Conservation (phyloP, 1,284 basidiomycete genomes). For the Ustanciosporium gigantosporum region DNA sequence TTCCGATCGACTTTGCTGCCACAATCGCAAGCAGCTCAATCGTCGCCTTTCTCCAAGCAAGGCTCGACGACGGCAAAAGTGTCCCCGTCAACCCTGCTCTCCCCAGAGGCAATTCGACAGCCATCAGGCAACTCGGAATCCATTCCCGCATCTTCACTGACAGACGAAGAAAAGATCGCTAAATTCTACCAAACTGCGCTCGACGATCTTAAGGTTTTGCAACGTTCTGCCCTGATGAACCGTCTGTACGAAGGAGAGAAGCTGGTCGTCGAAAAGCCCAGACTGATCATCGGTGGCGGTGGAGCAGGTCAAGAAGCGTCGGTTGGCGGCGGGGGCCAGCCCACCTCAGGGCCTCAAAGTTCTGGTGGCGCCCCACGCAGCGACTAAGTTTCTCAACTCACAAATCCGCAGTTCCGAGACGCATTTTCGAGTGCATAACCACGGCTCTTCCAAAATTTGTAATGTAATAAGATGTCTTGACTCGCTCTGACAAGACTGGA, state of each 20-base stretch:
- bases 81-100: constrained; percentile 40
- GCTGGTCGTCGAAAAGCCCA: constrained; percentile 57
- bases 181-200: constrained; percentile 49
- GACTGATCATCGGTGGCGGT: constrained; percentile 49
- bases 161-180: constrained; percentile 31
- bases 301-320: constrained; percentile 37
- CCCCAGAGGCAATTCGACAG: constrained; percentile 22
- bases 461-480: no score
- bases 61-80: constrained; percentile 39
- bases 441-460: no score
- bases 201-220: constrained; percentile 55
- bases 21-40: constrained; percentile 23
- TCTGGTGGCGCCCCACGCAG: constrained; percentile 34
- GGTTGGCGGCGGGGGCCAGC: constrained; percentile 40
- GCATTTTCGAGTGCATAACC: no score
- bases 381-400: no score
- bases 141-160: constrained; percentile 28
- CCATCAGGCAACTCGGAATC: constrained; percentile 9
- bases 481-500: no score
- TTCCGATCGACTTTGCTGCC: constrained; percentile 53
- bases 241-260: constrained; percentile 57
- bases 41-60: constrained; percentile 50
- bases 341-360: constrained; percentile 27
- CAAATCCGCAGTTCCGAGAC: no score
- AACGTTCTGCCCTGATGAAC: constrained; percentile 57